Conservation (phyloP, 1,284 basidiomycete genomes). For the Laetiporus sulphureus region DNA sequence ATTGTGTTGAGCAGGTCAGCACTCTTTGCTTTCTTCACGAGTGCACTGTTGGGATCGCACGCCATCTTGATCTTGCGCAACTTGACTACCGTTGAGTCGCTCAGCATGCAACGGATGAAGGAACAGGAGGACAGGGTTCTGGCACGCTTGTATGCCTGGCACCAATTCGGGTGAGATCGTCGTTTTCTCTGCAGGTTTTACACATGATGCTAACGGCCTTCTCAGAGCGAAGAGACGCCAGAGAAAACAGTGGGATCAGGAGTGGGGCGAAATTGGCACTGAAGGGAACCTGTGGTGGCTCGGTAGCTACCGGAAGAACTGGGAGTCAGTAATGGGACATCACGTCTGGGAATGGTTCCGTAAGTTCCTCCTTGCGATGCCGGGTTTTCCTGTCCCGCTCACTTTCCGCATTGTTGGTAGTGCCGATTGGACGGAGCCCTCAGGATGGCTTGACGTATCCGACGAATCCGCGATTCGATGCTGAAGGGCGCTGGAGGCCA, state of each 20-base stretch:
- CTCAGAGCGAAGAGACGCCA: slow-evolving; percentile 41
- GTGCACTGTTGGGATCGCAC: slow-evolving; percentile 53
- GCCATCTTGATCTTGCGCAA: slow-evolving; percentile 54
- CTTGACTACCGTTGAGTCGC: slow-evolving; percentile 76
- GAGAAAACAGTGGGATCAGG: slow-evolving; percentile 55
- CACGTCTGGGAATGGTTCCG: slow-evolving; percentile 63
- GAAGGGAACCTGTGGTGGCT: slow-evolving; percentile 89
- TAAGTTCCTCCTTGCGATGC: slow-evolving; percentile 37
- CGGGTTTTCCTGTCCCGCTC: neutral
- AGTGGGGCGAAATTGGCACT: slow-evolving; percentile 67
- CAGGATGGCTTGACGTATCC: slow-evolving; percentile 61
- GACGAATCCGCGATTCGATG: slow-evolving; percentile 70
- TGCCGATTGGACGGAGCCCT: slow-evolving; percentile 56
- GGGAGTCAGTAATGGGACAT: slow-evolving; percentile 73
- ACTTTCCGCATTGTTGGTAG: slow-evolving; percentile 30
- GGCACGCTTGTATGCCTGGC: slow-evolving; percentile 37
- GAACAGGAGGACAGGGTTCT: slow-evolving; percentile 55
- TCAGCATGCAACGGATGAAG: slow-evolving; percentile 47
- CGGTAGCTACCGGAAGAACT: slow-evolving; percentile 53
- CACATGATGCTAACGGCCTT: neutral
- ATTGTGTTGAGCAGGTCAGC: slow-evolving; percentile 34
- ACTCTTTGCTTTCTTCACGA: slow-evolving; percentile 69
- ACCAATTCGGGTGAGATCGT: slow-evolving; percentile 41
- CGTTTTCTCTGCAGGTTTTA: neutral
- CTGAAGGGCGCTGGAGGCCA: slow-evolving; percentile 57